Conservation (phyloP, 352 stramenopile species). For the Phytophthora parvispora region DNA sequence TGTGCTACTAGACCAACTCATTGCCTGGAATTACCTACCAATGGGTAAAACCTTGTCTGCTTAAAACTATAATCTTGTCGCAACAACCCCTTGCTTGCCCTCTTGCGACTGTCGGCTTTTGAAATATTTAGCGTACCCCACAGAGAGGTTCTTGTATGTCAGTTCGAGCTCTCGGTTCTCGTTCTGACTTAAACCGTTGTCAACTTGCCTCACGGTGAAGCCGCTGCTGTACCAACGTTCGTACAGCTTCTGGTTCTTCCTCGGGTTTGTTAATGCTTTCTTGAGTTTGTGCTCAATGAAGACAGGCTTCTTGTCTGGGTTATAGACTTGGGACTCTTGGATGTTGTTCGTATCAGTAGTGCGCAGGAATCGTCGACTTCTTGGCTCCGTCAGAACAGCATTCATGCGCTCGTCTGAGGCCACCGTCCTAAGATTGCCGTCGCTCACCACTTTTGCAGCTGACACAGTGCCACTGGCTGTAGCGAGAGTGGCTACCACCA, state of each 20-base stretch:
- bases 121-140: slow-evolving; percentile 18
- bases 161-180: slow-evolving; percentile 20
- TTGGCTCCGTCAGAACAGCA: neutral
- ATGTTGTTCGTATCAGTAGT: neutral
- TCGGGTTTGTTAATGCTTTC: slow-evolving; percentile 11
- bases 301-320: neutral
- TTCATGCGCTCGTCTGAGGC: neutral
- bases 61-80: neutral
- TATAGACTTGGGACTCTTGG: neutral
- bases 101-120: slow-evolving; percentile 8
- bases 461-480: slow-evolving; percentile 2
- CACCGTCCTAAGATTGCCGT: neutral
- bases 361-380: slow-evolving; percentile 16
- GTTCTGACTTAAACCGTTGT: neutral
- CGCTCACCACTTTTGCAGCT: neutral
- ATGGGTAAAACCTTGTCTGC: slow-evolving; percentile 1
- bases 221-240: slow-evolving; percentile 26
- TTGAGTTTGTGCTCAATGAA: slow-evolving; percentile 21
- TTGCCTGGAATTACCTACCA: slow-evolving; percentile 5
- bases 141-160: slow-evolving; percentile 13
- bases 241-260: slow-evolving; percentile 23
- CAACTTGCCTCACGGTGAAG: slow-evolving; percentile 16
- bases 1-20: neutral
- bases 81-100: neutral
- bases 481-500: slow-evolving; percentile 1